Evolutionary conservation across 2,329 filamentous ascomycete genomes (phyloP), one percentile per base, ranked within the genome.

Genomic region (Teratosphaeria destructans): DNA sequence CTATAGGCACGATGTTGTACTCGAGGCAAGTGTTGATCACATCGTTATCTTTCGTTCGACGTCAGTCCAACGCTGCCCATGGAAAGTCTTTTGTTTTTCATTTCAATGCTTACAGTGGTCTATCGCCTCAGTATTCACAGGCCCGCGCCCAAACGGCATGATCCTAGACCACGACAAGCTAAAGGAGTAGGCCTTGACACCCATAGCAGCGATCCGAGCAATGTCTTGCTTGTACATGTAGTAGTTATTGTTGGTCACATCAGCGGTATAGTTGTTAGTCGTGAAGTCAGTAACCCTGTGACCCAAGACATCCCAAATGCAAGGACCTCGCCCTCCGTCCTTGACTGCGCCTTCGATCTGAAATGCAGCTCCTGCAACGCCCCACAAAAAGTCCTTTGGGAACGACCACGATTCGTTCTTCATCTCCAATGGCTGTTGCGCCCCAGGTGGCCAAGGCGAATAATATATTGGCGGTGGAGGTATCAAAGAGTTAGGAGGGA

Each of bases 1-100:
- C 83, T 72, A 94, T 85, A 1, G 90, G 90, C 26, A 80, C 83
- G 68, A 95, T 94, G 61, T 49, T 71, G 70, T 75, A 72, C 35
- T 76, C 69, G 0, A 79, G 65, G 53, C 64, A 64, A 12, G 59
- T 63, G 39, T 65, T 37, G 57, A 81, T 79, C 19, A 81, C 61
- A 56, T 80, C 76, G 52, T 79, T 71, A 61, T 49, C 43, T 49
- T 47, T 19, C 6, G 5, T 2, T 49, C n/a, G 19, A 19, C 7
- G 43, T 49, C 19, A 49, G 43, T 26, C 16, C n/a, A 19, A 5
- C n/a, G 6, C n/a, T 23, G 10, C 8, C 6, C 3, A 23, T 49
- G 43, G n/a, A 49, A 5, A 4, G 6, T 11, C 5, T 10, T 49
- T 16, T 16, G n/a, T 47, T 8, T 7, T 2, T 12, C 7, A 3